Evolutionary conservation across 2,329 filamentous ascomycete species (phyloP).

Genomic region (Tolypocladium album): DNA sequence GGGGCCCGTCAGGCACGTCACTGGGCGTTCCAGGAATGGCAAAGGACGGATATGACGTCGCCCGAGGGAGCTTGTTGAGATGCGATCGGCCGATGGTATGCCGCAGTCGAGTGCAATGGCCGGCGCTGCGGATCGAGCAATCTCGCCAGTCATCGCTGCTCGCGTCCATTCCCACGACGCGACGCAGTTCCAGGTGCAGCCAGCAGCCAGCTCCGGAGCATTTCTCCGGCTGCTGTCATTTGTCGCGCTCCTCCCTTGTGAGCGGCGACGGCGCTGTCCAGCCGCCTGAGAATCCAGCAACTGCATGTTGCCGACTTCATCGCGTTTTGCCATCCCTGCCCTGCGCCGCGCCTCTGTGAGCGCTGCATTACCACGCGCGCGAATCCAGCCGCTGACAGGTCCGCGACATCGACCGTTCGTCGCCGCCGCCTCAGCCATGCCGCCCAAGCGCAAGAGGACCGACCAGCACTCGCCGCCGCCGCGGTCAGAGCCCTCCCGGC

Average conservation of each 20-base stretch:
- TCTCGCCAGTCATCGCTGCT: not conserved
- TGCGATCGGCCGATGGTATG: not conserved
- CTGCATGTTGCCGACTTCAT: not conserved
- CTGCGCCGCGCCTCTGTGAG: not conserved
- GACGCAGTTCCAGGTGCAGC: not conserved
- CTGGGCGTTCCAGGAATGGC: not conserved
- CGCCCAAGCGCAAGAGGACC: constrained; percentile 26
- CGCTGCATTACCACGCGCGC: not conserved
- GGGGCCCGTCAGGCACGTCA: not conserved
- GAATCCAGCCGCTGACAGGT: not conserved
- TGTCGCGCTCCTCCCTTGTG: not conserved
- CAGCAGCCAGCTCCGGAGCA: not conserved
- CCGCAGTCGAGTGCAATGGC: not conserved
- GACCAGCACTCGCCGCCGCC: constrained; percentile 10
- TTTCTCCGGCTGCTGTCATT: not conserved
- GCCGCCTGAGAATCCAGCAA: too few relatives aligned
- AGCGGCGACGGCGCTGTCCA: too few relatives aligned
- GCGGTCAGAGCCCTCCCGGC: constrained; percentile 10
- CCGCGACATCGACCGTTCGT: not conserved
- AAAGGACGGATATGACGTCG: not conserved
- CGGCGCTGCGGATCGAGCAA: not conserved
- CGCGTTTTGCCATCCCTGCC: not conserved
- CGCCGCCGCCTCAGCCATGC: constrained; percentile 16
- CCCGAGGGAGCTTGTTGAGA: not conserved
- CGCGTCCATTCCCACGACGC: too few relatives aligned